Percentiles rank a stretch among this genome's conserved stretches.
These are phyloP conservation scores for Candida mattraensis DNA, from an alignment of 805 yeast genomes.

Conservation along the genomic window DNA sequence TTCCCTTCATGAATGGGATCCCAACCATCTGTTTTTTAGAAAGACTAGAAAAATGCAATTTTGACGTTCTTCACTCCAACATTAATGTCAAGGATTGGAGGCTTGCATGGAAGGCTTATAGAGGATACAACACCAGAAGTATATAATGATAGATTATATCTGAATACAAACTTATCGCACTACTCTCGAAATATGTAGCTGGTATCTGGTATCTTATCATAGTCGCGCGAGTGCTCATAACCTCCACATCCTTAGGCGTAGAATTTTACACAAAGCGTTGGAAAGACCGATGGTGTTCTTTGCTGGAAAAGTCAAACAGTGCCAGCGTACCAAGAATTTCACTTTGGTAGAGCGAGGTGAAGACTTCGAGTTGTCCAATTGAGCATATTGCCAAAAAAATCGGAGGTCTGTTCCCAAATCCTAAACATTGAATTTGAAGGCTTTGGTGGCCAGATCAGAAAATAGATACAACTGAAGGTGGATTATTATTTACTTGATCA, in stretches of 20 bases:
- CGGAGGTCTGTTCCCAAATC: too few relatives aligned
- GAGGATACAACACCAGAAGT: conserved; percentile 6
- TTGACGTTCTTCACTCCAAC: conserved; percentile 52
- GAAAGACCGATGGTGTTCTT: too few relatives aligned
- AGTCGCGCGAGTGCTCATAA: conserved; percentile 12
- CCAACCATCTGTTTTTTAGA: conserved; percentile 66
- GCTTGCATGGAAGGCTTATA: conserved; percentile 59
- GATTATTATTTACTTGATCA: too few relatives aligned
- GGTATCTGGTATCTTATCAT: not conserved
- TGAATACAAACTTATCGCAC: too few relatives aligned
- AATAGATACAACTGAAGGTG: too few relatives aligned
- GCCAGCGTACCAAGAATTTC: too few relatives aligned
- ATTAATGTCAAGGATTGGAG: conserved; percentile 60
- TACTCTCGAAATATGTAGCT: too few relatives aligned
- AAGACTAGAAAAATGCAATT: conserved; percentile 59
- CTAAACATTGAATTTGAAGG: too few relatives aligned
- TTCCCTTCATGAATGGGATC: conserved; percentile 66
- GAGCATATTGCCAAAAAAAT: too few relatives aligned
- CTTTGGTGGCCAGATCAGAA: too few relatives aligned
- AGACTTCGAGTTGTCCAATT: too few relatives aligned
- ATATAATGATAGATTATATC: conserved; percentile 1
- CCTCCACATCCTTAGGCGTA: conserved; percentile 6
- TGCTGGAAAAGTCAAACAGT: too few relatives aligned
- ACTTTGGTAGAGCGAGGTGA: not conserved
- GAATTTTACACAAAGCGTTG: conserved; percentile 3